phyloP scores from a whole-genome alignment of 2,329 filamentous ascomycete species.

The Tolypocladium album region DNA sequence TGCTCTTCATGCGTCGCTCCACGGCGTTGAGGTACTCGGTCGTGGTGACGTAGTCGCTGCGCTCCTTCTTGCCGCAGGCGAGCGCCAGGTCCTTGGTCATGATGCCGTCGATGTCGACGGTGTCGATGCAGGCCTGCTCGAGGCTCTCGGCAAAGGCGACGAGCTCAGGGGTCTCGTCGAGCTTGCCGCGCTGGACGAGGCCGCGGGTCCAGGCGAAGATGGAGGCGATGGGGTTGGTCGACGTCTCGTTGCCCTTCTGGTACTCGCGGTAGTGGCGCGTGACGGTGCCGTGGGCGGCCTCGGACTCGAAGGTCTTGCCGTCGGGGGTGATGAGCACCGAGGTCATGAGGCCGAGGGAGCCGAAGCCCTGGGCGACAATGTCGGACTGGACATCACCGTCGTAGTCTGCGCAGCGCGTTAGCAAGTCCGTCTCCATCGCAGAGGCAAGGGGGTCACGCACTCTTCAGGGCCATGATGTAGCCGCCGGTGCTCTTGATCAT shows the following conservation, averaged over 20 bases:
- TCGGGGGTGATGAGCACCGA: slow-evolving; percentile 94
- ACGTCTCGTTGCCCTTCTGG: slow-evolving; percentile 95
- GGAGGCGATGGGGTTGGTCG: slow-evolving; percentile 95
- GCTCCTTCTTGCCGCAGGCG: slow-evolving; percentile 77
- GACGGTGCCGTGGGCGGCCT: slow-evolving; percentile 96
- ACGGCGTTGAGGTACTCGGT: slow-evolving; percentile 86
- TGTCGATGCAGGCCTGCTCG: slow-evolving; percentile 88
- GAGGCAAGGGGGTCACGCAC: slow-evolving; percentile 38
- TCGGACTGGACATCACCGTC: slow-evolving; percentile 98
- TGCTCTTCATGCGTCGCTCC: slow-evolving; percentile 75
- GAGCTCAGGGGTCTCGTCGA: slow-evolving; percentile 87
- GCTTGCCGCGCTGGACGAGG: slow-evolving; percentile 81
- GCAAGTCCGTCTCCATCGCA: not conserved
- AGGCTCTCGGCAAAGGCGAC: slow-evolving; percentile 84
- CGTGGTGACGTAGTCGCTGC: slow-evolving; percentile 83
- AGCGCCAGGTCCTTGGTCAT: slow-evolving; percentile 99
- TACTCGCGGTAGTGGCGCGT: slow-evolving; percentile 98
- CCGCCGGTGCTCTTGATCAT: slow-evolving; percentile 99
- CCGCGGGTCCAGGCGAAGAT: slow-evolving; percentile 99
- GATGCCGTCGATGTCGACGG: slow-evolving; percentile 85
- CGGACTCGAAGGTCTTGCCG: slow-evolving; percentile 93
- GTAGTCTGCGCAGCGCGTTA: slow-evolving; percentile 55
- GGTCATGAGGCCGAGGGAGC: slow-evolving; percentile 96
- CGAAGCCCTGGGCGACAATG: slow-evolving; percentile 95
- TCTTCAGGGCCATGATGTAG: slow-evolving; percentile 97